A percentile compares a stretch with the other conserved stretches of the same genome.
These are phyloP conservation scores for Perkinsus marinus DNA, from an alignment of 169 alveolate species.

Conservation along the genomic window DNA sequence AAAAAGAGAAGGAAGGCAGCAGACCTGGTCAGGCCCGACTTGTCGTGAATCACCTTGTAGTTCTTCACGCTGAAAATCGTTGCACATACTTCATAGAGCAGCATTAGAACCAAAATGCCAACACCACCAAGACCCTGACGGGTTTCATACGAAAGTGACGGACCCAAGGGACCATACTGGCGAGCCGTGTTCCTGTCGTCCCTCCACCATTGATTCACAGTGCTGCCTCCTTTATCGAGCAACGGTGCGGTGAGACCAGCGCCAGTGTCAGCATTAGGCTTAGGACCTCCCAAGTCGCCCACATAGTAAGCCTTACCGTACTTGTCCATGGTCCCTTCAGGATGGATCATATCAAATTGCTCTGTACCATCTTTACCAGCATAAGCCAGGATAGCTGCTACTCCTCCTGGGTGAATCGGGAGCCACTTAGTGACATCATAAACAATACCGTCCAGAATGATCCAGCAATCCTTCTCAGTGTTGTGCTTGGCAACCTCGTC, in stretches of 20 bases:
- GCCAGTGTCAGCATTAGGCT: background rate
- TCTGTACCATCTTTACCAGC: slow-evolving; percentile 32
- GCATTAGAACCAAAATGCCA: background rate
- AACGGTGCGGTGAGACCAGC: background rate
- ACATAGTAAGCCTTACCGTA: slow-evolving; percentile 9
- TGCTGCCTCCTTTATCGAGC: background rate
- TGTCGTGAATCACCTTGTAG: slow-evolving; percentile 14
- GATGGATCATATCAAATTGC: slow-evolving; percentile 1
- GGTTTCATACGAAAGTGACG: background rate
- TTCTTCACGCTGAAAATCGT: slow-evolving; percentile 4
- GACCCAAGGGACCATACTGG: background rate
- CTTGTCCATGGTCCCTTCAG: slow-evolving; percentile 18
- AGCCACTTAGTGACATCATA: slow-evolving; percentile 47
- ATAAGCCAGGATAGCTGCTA: slow-evolving; percentile 27
- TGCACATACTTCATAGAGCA: background rate
- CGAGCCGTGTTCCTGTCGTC: background rate
- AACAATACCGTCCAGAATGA: slow-evolving; percentile 41
- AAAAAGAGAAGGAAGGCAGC: slow-evolving; percentile 24
- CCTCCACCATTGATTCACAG: background rate
- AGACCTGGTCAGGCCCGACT: slow-evolving; percentile 20
- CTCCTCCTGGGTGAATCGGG: slow-evolving; percentile 52
- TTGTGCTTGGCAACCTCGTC: slow-evolving; percentile 39
- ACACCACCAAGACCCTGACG: background rate
- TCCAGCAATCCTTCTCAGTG: slow-evolving; percentile 41
- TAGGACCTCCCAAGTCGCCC: background rate